A percentile compares a stretch with the other conserved stretches of the same genome.
Evolutionary conservation across 495 filamentous ascomycete genomes (phyloP).

Genomic region (Penicillium paxilli): DNA sequence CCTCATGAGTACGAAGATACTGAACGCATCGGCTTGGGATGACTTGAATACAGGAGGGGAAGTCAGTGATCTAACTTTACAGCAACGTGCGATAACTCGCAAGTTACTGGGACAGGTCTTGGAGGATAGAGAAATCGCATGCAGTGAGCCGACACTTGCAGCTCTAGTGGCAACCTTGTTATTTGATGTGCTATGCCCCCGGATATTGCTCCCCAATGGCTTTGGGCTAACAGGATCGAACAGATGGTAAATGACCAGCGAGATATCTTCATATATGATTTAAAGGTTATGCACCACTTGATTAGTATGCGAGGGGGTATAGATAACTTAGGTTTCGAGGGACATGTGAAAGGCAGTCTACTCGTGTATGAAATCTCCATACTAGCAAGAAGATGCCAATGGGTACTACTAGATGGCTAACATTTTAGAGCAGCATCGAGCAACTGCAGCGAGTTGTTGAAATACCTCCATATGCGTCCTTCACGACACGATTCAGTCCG

Average conservation of each 20-base stretch:
- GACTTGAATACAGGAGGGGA: slow-evolving; percentile 9
- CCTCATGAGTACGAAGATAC: slow-evolving; percentile 22
- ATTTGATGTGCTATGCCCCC: slow-evolving; percentile 13
- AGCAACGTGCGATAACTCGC: slow-evolving; percentile 12
- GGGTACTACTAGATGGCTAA: not conserved
- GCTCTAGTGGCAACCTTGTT: slow-evolving; percentile 12
- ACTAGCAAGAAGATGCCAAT: not conserved
- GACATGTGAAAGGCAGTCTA: slow-evolving; percentile 9
- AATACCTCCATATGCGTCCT: not conserved
- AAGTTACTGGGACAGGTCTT: slow-evolving; percentile 3
- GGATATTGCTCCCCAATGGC: not conserved
- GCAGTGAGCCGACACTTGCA: slow-evolving; percentile 6
- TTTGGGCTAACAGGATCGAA: not conserved
- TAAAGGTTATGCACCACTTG: not conserved
- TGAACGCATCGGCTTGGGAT: slow-evolving; percentile 23
- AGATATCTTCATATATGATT: slow-evolving; percentile 6
- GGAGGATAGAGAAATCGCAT: not conserved
- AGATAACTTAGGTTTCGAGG: slow-evolving; percentile 12
- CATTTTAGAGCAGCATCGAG: slow-evolving; percentile 3
- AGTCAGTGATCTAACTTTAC: slow-evolving; percentile 11
- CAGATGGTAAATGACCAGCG: slow-evolving; percentile 13
- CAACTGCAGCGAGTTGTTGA: slow-evolving; percentile 8
- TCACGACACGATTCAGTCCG: not conserved
- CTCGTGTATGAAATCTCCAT: slow-evolving; percentile 5
- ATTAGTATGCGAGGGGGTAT: slow-evolving; percentile 5